These are phyloP conservation scores for Neurospora sp. DNA, from an alignment of 495 filamentous ascomycete species.

Conservation along the genomic window DNA sequence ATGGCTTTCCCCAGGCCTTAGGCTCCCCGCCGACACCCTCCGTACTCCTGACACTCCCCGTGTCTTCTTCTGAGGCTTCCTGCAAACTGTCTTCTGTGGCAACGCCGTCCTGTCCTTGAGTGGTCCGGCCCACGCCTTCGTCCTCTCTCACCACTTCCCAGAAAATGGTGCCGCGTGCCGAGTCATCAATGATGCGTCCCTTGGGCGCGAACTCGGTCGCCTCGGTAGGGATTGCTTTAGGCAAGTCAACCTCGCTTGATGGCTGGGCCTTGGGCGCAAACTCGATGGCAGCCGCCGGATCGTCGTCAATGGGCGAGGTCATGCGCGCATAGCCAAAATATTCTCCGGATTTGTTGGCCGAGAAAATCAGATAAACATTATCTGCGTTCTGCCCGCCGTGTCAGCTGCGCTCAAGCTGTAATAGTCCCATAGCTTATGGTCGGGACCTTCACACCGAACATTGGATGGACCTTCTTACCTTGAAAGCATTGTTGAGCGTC, in stretches of 20 bases:
- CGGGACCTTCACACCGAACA: background rate
- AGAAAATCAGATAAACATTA: conserved; percentile 93
- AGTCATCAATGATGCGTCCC: conserved; percentile 88
- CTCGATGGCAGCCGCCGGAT: conserved; percentile 56
- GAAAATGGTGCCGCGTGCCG: conserved; percentile 86
- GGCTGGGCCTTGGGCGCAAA: conserved; percentile 49
- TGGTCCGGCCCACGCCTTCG: conserved; percentile 22
- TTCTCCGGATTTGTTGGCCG: conserved; percentile 95
- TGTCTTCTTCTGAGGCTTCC: conserved; percentile 9
- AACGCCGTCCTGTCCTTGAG: conserved; percentile 27
- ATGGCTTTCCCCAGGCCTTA: conserved; percentile 85
- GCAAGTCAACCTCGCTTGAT: conserved; percentile 51
- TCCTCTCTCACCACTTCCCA: conserved; percentile 75
- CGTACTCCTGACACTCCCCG: conserved; percentile 23
- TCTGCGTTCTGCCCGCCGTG: conserved; percentile 51
- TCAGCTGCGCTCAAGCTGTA: background rate
- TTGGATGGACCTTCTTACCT: conserved; percentile 44
- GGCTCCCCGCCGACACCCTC: conserved; percentile 28
- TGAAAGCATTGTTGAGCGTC: conserved; percentile 70
- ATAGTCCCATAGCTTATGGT: conserved; percentile 5
- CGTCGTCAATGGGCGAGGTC: conserved; percentile 73
- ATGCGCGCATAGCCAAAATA: conserved; percentile 96
- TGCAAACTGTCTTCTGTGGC: conserved; percentile 25
- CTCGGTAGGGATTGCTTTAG: conserved; percentile 65
- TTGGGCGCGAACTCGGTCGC: conserved; percentile 73